phyloP scores from a whole-genome alignment of 1,139 yeast species.

The Debaryomyces nepalensis region DNA sequence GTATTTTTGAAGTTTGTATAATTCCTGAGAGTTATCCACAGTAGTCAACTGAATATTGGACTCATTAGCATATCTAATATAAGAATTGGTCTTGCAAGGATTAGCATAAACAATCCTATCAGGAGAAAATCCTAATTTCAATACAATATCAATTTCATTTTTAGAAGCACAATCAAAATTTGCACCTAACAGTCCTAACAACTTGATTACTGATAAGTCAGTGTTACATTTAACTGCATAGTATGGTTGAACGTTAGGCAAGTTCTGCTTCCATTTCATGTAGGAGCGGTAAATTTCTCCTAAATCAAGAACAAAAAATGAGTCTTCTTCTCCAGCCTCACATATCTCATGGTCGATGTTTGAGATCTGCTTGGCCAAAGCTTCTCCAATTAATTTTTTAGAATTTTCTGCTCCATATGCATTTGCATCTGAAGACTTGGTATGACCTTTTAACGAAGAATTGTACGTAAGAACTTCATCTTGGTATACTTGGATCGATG shows the following conservation, averaged over 20 bases:
- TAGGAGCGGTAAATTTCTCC: constrained; percentile 70
- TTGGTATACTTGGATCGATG: constrained; percentile 25
- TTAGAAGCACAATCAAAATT: constrained; percentile 96
- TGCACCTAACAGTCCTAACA: constrained; percentile 64
- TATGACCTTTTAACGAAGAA: constrained; percentile 12
- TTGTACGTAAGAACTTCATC: constrained; percentile 20
- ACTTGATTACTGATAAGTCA: constrained; percentile 59
- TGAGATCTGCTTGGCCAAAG: constrained; percentile 48
- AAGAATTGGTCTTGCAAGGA: constrained; percentile 88
- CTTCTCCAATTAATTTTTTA: constrained; percentile 36
- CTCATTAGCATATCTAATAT: constrained; percentile 68
- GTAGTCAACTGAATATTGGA: constrained; percentile 73
- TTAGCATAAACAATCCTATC: constrained; percentile 84
- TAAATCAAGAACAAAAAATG: constrained; percentile 88
- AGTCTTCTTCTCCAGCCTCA: constrained; percentile 78
- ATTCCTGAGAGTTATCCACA: constrained; percentile 86
- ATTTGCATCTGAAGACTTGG: not conserved
- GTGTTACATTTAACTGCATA: constrained; percentile 97
- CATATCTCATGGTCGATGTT: constrained; percentile 63
- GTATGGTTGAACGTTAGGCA: constrained; percentile 81
- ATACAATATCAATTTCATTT: constrained; percentile 73
- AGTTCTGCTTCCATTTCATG: constrained; percentile 58
- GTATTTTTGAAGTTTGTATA: constrained; percentile 67
- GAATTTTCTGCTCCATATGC: not conserved
- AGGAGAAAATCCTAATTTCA: constrained; percentile 65